Conservation (phyloP, 2,329 filamentous ascomycete genomes). For the Intubia oerlemansii region DNA sequence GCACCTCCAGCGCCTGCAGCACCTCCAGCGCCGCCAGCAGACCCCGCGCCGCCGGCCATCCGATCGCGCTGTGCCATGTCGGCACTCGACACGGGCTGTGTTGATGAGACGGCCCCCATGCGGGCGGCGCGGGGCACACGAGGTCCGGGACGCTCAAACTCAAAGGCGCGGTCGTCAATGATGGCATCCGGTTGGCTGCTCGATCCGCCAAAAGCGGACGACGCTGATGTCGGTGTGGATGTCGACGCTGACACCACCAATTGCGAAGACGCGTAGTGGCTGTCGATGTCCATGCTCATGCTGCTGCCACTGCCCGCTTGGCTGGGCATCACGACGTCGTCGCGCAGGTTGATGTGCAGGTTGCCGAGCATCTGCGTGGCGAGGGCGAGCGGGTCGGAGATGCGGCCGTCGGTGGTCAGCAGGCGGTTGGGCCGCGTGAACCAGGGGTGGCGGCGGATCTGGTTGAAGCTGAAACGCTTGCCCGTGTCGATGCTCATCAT, state of each 20-base stretch:
- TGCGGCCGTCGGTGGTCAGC: slow-evolving; percentile 49
- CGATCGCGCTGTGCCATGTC: no score
- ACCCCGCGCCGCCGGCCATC: no score
- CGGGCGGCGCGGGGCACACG: no score
- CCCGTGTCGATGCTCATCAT: slow-evolving; percentile 71
- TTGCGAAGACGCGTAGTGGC: no score
- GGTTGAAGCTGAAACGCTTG: slow-evolving; percentile 64
- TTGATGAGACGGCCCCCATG: slow-evolving; percentile 2
- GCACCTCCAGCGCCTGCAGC: no score
- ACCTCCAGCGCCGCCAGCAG: slow-evolving; percentile 32
- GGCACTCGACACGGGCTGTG: slow-evolving; percentile 41
- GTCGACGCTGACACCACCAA: no score
- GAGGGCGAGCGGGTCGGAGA: slow-evolving; percentile 59
- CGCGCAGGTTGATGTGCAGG: slow-evolving; percentile 60
- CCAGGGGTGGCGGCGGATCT: slow-evolving; percentile 85
- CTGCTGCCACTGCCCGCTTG: slow-evolving; percentile 27
- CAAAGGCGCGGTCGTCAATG: no score
- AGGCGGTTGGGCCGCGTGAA: slow-evolving; percentile 68
- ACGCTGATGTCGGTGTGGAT: slow-evolving; percentile 35
- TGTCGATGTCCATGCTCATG: slow-evolving; percentile 53
- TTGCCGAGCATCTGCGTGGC: slow-evolving; percentile 92
- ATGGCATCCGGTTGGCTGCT: no score
- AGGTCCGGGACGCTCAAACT: no score
- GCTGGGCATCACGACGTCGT: slow-evolving; percentile 16
- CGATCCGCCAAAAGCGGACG: no score